A percentile compares a stretch with the other conserved stretches of the same genome.
These are phyloP conservation scores for Monotropa hypopitys DNA, from an alignment of 179 eudicot genomes.

Conservation along the genomic window DNA sequence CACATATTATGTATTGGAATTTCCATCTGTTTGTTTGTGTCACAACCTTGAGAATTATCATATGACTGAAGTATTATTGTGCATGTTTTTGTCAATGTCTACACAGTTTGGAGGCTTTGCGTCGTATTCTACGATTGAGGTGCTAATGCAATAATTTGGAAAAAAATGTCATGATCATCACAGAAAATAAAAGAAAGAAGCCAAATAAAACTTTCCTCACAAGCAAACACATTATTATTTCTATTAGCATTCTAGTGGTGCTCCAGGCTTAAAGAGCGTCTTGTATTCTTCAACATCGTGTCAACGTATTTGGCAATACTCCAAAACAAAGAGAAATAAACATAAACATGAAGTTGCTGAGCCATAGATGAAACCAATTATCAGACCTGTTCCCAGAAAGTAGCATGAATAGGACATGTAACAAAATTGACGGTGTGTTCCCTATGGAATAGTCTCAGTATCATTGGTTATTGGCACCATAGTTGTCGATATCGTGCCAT, in stretches of 20 bases:
- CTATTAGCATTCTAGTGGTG: not conserved
- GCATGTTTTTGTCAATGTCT: not conserved
- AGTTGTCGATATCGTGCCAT: too few relatives aligned
- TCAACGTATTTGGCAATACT: not conserved
- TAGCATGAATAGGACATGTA: not conserved
- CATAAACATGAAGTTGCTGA: not conserved
- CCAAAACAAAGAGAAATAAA: not conserved
- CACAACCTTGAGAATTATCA: not conserved
- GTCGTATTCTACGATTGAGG: not conserved
- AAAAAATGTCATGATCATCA: not conserved
- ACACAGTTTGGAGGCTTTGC: not conserved
- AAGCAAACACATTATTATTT: not conserved
- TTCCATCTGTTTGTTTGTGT: not conserved
- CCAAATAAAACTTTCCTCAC: not conserved
- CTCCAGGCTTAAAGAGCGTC: not conserved
- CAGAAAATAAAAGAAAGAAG: not conserved
- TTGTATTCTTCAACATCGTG: not conserved
- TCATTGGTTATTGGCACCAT: too few relatives aligned
- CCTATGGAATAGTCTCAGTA: too few relatives aligned
- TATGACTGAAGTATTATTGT: not conserved
- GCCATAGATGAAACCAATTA: not conserved
- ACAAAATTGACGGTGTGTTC: not conserved
- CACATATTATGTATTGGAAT: not conserved
- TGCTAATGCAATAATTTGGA: not conserved
- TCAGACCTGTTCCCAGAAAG: not conserved